phyloP scores from a whole-genome alignment of 495 filamentous ascomycete species.

The Cryomyces antarcticus region DNA sequence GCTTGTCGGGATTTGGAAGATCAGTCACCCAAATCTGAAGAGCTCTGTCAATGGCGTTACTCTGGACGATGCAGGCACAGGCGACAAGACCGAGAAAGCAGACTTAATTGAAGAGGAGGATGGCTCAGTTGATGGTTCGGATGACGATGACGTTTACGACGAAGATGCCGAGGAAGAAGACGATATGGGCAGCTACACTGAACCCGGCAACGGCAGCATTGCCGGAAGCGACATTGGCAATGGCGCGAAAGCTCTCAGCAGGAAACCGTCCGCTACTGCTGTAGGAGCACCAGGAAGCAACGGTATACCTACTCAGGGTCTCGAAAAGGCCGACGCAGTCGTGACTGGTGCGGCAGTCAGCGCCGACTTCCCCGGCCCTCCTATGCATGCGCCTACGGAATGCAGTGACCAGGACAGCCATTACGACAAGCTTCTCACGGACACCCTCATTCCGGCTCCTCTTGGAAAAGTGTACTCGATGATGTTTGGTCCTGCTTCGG shows the following conservation, averaged over 20 bases:
- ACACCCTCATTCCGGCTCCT: slow-evolving; percentile 72
- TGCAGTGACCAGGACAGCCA: slow-evolving; percentile 58
- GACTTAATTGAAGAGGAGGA: slow-evolving; percentile 35
- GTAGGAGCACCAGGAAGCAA: slow-evolving; percentile 18
- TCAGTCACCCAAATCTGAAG: slow-evolving; percentile 76
- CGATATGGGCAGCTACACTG: slow-evolving; percentile 34
- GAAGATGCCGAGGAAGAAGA: slow-evolving; percentile 41
- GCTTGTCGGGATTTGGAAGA: slow-evolving; percentile 94
- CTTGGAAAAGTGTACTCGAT: slow-evolving; percentile 81
- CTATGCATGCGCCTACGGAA: slow-evolving; percentile 62
- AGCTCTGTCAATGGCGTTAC: slow-evolving; percentile 75
- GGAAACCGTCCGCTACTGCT: slow-evolving; percentile 47
- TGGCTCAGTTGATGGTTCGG: slow-evolving; percentile 28
- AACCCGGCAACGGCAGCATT: slow-evolving; percentile 36
- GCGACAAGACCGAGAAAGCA: slow-evolving; percentile 76
- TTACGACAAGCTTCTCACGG: slow-evolving; percentile 66
- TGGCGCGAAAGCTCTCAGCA: slow-evolving; percentile 32
- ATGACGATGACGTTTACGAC: slow-evolving; percentile 45
- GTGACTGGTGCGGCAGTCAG: slow-evolving; percentile 27
- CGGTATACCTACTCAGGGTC: slow-evolving; percentile 22
- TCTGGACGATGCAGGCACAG: slow-evolving; percentile 56
- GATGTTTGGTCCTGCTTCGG: slow-evolving; percentile 63
- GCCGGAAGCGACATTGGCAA: slow-evolving; percentile 37
- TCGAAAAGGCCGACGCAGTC: slow-evolving; percentile 32
- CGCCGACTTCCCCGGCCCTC: slow-evolving; percentile 70